Evolutionary conservation across 2,329 filamentous ascomycete species (phyloP).

Genomic region (Colletotrichum magnum): DNA sequence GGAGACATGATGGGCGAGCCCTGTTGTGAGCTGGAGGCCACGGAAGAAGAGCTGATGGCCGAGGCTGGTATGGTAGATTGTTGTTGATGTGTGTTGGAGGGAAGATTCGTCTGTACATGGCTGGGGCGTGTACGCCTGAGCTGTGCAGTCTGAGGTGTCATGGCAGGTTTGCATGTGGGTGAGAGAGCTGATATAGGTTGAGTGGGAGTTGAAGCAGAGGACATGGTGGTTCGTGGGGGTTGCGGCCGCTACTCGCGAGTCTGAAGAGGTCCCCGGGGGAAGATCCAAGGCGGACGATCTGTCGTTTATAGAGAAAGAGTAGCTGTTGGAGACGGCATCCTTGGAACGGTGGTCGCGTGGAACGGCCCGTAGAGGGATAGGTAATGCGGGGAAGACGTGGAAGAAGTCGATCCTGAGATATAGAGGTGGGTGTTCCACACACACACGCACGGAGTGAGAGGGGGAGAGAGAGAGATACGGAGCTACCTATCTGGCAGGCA

Average conservation of each 20-base stretch:
- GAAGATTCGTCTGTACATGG: constrained; percentile 63
- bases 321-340: constrained; percentile 43
- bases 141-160: constrained; percentile 58
- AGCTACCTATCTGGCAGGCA: constrained; percentile 34
- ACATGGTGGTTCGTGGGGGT: constrained; percentile 42
- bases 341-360: constrained; percentile 41
- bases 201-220: constrained; percentile 49
- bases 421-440: constrained; percentile 37
- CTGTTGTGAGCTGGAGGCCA: constrained; percentile 68
- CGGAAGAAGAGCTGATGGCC: constrained; percentile 69
- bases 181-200: constrained; percentile 49
- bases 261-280: constrained; percentile 25
- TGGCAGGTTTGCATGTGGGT: constrained; percentile 53
- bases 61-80: constrained; percentile 63
- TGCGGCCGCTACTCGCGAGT: constrained; percentile 29
- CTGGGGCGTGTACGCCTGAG: constrained; percentile 60
- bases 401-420: constrained; percentile 37
- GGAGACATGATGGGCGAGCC: constrained; percentile 72
- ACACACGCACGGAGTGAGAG: constrained; percentile 5
- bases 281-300: constrained; percentile 38
- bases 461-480: not conserved
- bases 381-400: constrained; percentile 37
- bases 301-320: constrained; percentile 40
- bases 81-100: constrained; percentile 42
- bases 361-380: constrained; percentile 42